Evolutionary conservation across 2,329 filamentous ascomycete genomes (phyloP).

Genomic region (Pseudogymnoascus sp.): DNA sequence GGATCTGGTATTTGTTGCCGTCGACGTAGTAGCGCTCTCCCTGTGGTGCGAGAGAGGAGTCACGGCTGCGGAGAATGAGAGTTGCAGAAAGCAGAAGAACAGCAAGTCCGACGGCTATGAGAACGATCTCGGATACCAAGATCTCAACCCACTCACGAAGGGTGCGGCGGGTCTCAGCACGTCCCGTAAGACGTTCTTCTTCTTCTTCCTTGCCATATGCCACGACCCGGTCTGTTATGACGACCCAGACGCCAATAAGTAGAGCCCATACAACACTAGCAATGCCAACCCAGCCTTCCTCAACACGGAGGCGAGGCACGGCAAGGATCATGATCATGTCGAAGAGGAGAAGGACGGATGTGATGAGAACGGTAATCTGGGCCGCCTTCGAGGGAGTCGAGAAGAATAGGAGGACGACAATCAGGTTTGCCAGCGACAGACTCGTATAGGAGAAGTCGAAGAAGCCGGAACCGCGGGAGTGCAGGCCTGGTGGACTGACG

Average conservation of each 20-base stretch:
- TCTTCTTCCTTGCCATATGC: constrained; percentile 89
- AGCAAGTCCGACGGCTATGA: constrained; percentile 60
- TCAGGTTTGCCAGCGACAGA: constrained; percentile 65
- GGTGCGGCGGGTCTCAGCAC: constrained; percentile 75
- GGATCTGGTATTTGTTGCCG: constrained; percentile 74
- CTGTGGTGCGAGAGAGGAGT: constrained; percentile 63
- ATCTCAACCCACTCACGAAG: constrained; percentile 80
- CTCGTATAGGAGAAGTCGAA: constrained; percentile 79
- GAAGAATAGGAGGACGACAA: constrained; percentile 80
- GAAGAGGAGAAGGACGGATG: constrained; percentile 59
- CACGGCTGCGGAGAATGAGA: constrained; percentile 70
- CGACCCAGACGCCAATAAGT: constrained; percentile 68
- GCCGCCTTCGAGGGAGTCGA: constrained; percentile 72
- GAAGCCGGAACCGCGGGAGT: constrained; percentile 86
- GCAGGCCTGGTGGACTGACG: constrained; percentile 78
- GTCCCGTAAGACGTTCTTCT: constrained; percentile 84
- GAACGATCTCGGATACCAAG: constrained; percentile 62
- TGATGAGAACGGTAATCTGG: constrained; percentile 61
- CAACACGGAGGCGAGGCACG: constrained; percentile 64
- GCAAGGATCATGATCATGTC: constrained; percentile 73
- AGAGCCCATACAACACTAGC: constrained; percentile 77
- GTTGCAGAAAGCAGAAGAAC: constrained; percentile 70
- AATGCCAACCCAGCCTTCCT: constrained; percentile 90
- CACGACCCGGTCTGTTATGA: constrained; percentile 73
- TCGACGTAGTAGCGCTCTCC: constrained; percentile 77